Base-by-base conservation (phyloP, 2,329 filamentous ascomycete species). In the Blastomyces gilchristii region DNA sequence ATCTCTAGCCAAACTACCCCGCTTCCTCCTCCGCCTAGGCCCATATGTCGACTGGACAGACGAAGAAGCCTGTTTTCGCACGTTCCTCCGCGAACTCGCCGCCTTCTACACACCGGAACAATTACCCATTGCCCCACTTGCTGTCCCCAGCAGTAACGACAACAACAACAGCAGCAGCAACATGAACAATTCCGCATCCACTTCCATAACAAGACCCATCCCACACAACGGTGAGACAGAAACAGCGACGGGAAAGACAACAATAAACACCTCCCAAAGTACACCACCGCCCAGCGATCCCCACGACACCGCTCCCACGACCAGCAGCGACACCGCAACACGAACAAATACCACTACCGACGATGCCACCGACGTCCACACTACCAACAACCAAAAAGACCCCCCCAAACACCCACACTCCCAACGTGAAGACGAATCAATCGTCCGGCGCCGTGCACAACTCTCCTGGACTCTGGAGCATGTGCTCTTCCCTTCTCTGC, bases 81-180 rank as follows among this genome's bases (percentile, higher is more conserved):
- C 85, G 0, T 92, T 99, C 65, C 73, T 97, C n/a, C 82, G 82
- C 31, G 93, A 99, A 76, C 78, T 99, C 14, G 93, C 94, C 0
- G 85, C 85, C 0, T 97, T 96, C 71, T 97, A 97, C 72, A 89
- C 90, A 0, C 94, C 94, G 0, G 94, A 97, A 73, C 83, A 88
- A 71, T 74, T 97, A 31, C 91, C 74, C 83, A 59, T 66, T 66
- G 11, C 62, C 65, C 53, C 49, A 18, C 14, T 47, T 31, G 25
- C 28, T n/a, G 25, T 34, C 43, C 41, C 57, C 4, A 49, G 22
- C 63, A 60, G 28, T 64, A 61, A 22, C 56, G 60, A n/a, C 53
- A 62, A 12, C 52, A 53, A 18, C 62, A 58, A 37, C 68, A 68
- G n/a, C n/a, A 22, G n/a, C n/a, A 22, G n/a, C n/a, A 22, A 7